Conservation (phyloP, 2,329 filamentous ascomycete genomes). For the Arthroderma sp. region DNA sequence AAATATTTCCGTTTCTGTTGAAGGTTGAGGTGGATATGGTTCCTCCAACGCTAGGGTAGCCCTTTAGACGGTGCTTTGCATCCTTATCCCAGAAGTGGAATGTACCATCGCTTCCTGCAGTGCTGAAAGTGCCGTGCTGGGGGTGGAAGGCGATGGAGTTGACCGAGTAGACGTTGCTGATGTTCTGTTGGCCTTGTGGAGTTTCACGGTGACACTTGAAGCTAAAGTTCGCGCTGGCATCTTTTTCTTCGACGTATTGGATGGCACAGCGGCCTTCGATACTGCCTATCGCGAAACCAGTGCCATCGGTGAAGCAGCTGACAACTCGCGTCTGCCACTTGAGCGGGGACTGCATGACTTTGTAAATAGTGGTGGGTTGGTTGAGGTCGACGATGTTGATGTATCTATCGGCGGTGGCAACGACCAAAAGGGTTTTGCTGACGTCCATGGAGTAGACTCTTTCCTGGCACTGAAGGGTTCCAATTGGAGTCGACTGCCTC, state of each 20-base stretch:
- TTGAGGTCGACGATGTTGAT: slow-evolving; percentile 91
- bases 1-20: slow-evolving; percentile 71
- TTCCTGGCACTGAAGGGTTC: slow-evolving; percentile 38
- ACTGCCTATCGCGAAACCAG: slow-evolving; percentile 86
- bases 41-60: slow-evolving; percentile 71
- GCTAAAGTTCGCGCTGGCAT: slow-evolving; percentile 83
- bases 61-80: slow-evolving; percentile 77
- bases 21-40: slow-evolving; percentile 88
- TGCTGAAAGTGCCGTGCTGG: slow-evolving; percentile 93
- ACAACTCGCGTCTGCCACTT: slow-evolving; percentile 98
- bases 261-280: slow-evolving; percentile 97
- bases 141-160: slow-evolving; percentile 98
- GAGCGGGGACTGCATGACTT: slow-evolving; percentile 85
- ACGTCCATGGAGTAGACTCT: slow-evolving; percentile 79
- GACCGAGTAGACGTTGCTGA: slow-evolving; percentile 83
- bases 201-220: slow-evolving; percentile 97
- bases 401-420: slow-evolving; percentile 88
- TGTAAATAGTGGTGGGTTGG: slow-evolving; percentile 84
- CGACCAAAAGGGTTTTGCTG: slow-evolving; percentile 72
- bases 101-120: slow-evolving; percentile 85
- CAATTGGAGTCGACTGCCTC: slow-evolving; percentile 37
- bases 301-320: slow-evolving; percentile 84
- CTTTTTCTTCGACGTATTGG: slow-evolving; percentile 96
- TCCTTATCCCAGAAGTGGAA: slow-evolving; percentile 74
- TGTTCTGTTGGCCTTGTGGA: slow-evolving; percentile 50